Conservation (phyloP, 805 yeast genomes). For the Cyberlindnera mississippiensis region DNA sequence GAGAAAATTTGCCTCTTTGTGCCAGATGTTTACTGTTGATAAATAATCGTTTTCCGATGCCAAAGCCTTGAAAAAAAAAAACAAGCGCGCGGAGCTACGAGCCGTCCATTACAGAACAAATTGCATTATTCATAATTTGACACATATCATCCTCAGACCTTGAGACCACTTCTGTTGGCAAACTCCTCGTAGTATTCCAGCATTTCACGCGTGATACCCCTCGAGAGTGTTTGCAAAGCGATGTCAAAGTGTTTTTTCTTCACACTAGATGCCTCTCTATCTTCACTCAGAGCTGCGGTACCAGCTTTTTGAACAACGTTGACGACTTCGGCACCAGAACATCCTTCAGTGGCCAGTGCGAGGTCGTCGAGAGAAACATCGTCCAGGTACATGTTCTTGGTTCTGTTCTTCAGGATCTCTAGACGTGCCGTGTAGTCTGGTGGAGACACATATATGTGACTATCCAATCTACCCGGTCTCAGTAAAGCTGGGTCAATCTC, state of each 20-base stretch:
- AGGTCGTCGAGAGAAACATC: conserved; percentile 48
- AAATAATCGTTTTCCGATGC: too few species aligned
- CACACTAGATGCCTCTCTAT: conserved; percentile 50
- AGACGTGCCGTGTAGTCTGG: conserved; percentile 80
- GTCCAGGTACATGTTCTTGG: conserved; percentile 56
- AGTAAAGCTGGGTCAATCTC: conserved; percentile 88
- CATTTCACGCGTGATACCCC: conserved; percentile 86
- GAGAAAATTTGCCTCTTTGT: too few species aligned
- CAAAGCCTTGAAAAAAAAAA: too few species aligned
- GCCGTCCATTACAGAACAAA: too few species aligned
- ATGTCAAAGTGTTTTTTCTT: conserved; percentile 62
- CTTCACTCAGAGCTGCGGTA: conserved; percentile 84
- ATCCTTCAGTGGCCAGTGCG: conserved; percentile 74
- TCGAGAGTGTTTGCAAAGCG: conserved; percentile 65
- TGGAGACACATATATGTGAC: conserved; percentile 90
- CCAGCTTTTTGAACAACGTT: conserved; percentile 95
- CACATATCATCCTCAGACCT: too few species aligned
- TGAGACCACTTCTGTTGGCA: conserved; percentile 36
- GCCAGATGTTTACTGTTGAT: too few species aligned
- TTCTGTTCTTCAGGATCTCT: conserved; percentile 70
- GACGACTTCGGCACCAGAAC: conserved; percentile 96
- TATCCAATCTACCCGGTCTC: conserved; percentile 93
- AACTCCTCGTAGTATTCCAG: conserved; percentile 61
- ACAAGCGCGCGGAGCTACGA: too few species aligned
- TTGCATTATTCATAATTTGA: too few species aligned